Conservation (phyloP, 169 alveolate genomes). For the Plasmodium chabaudi region DNA sequence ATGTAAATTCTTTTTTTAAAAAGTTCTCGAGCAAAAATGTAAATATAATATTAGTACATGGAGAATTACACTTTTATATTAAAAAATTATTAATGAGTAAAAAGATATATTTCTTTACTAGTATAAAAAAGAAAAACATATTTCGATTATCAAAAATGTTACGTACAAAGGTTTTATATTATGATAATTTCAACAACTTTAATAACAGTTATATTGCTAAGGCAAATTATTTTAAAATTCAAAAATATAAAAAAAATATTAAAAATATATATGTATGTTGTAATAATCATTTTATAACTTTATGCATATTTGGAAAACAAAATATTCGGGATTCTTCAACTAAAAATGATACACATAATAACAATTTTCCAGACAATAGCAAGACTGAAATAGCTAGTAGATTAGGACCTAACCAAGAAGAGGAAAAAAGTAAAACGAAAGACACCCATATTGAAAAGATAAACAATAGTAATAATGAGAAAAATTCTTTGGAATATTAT, state of each 20-base stretch:
- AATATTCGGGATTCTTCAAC: constrained; percentile 8
- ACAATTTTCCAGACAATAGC: not conserved
- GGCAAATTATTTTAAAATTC: constrained; percentile 71
- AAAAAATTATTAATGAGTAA: constrained; percentile 59
- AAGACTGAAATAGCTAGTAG: no score
- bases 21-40: constrained; percentile 26
- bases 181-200: constrained; percentile 50
- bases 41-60: constrained; percentile 59
- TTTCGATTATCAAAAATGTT: constrained; percentile 44
- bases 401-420: not conserved
- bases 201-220: constrained; percentile 53
- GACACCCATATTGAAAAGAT: not conserved
- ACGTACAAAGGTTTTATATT: constrained; percentile 38
- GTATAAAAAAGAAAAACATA: constrained; percentile 63
- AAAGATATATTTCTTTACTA: constrained; percentile 67
- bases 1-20: constrained; percentile 34
- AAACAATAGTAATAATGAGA: not conserved
- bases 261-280: constrained; percentile 71
- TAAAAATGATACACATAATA: not conserved
- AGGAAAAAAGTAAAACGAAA: not conserved
- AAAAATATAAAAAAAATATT: constrained; percentile 60
- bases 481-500: not conserved
- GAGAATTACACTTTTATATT: constrained; percentile 39
- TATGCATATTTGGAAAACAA: constrained; percentile 64
- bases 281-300: constrained; percentile 48